Evolutionary conservation across 371 early-diverging fungal species (phyloP).

Genomic region (Mucor circinelloides): DNA sequence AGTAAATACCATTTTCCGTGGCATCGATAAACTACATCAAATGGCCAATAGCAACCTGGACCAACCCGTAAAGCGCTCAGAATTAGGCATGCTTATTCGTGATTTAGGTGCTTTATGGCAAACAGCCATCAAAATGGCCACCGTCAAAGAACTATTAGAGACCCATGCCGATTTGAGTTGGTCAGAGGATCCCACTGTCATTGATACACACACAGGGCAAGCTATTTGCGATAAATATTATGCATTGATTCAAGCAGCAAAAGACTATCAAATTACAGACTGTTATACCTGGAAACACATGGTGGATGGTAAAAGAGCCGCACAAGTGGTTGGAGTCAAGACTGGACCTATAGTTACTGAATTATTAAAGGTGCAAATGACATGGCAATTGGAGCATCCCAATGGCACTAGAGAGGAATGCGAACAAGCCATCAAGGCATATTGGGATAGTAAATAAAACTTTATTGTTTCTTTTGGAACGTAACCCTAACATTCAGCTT

Average conservation of each 20-base stretch:
- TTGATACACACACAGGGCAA: neutral
- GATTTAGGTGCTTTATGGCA: conserved; percentile 64
- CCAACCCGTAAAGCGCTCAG: conserved; percentile 23
- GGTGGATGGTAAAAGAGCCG: conserved; percentile 69
- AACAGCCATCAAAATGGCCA: conserved; percentile 60
- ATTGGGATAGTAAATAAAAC: conserved; percentile 33
- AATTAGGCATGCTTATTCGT: conserved; percentile 57
- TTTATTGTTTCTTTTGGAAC: conserved; percentile 18
- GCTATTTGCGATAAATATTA: conserved; percentile 38
- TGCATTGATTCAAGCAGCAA: conserved; percentile 35
- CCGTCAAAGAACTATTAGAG: conserved; percentile 55
- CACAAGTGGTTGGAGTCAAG: conserved; percentile 56
- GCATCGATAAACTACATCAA: conserved; percentile 23
- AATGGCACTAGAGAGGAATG: conserved; percentile 64
- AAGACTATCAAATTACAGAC: conserved; percentile 49
- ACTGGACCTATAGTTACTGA: conserved; percentile 67
- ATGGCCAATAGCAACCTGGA: conserved; percentile 28
- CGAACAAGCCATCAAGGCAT: conserved; percentile 34
- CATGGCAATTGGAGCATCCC: conserved; percentile 77
- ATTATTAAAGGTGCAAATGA: conserved; percentile 62
- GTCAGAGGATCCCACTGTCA: conserved; percentile 19
- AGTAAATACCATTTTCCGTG: conserved; percentile 47
- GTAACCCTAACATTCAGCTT: conserved; percentile 25
- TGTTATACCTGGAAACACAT: conserved; percentile 65
- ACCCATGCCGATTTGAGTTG: conserved; percentile 11